Evolutionary conservation across 2,329 filamentous ascomycete species (phyloP).

Genomic region (Plectosphaerella sp.): DNA sequence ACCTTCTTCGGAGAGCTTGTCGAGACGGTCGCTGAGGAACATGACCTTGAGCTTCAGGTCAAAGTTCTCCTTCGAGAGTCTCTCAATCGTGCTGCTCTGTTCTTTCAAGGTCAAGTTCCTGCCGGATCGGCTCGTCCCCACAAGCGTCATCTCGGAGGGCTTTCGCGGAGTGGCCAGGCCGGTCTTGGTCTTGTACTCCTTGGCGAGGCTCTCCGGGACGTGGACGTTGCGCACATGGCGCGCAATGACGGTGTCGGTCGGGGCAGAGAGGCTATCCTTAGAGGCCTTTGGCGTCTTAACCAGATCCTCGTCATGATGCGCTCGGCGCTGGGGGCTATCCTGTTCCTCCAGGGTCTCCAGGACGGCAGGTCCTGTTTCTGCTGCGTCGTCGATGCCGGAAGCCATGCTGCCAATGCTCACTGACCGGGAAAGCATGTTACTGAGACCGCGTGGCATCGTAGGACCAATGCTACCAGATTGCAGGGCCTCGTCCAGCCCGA

Average conservation of each 20-base stretch:
- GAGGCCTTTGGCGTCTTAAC: slow-evolving; percentile 68
- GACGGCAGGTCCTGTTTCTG: slow-evolving; percentile 40
- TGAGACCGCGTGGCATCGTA: slow-evolving; percentile 42
- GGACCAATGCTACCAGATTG: slow-evolving; percentile 76
- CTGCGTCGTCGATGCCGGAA: slow-evolving; percentile 62
- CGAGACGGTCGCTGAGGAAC: slow-evolving; percentile 89
- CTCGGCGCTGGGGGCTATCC: slow-evolving; percentile 32
- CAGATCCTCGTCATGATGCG: slow-evolving; percentile 32
- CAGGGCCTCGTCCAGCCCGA: slow-evolving; percentile 70
- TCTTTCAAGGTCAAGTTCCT: slow-evolving; percentile 87
- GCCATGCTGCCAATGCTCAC: slow-evolving; percentile 88
- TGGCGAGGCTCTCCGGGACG: slow-evolving; percentile 81
- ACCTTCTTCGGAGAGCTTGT: slow-evolving; percentile 91
- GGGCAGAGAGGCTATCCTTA: slow-evolving; percentile 53
- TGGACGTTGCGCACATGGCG: slow-evolving; percentile 87
- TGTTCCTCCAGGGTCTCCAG: slow-evolving; percentile 47
- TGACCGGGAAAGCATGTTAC: slow-evolving; percentile 62
- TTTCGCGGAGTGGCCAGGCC: slow-evolving; percentile 57
- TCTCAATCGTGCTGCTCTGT: slow-evolving; percentile 95
- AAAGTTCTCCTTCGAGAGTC: slow-evolving; percentile 96
- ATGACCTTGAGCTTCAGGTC: slow-evolving; percentile 96
- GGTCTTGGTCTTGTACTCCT: slow-evolving; percentile 77
- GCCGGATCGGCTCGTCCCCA: slow-evolving; percentile 48
- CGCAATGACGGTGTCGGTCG: slow-evolving; percentile 84
- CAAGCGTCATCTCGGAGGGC: slow-evolving; percentile 43